These are phyloP conservation scores for Oidiodendron maius DNA, from an alignment of 495 filamentous ascomycete genomes.

Conservation along the genomic window DNA sequence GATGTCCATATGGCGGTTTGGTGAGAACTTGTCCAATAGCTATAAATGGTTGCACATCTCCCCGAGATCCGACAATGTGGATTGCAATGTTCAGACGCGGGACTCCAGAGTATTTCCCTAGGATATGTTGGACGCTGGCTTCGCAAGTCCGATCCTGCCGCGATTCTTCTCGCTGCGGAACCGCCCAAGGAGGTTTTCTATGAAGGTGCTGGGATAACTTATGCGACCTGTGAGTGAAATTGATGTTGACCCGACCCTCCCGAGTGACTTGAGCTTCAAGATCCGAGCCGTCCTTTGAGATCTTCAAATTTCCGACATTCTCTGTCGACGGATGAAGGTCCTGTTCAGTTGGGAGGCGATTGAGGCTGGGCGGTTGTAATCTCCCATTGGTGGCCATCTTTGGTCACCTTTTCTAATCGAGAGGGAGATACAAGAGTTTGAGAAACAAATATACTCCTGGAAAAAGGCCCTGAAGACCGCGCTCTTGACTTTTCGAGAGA, in stretches of 20 bases:
- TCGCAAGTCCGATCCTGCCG: constrained; percentile 11
- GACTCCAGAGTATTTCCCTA: constrained; percentile 10
- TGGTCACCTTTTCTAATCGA: too few species aligned
- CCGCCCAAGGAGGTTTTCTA: neutral
- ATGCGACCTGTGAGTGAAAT: constrained; percentile 3
- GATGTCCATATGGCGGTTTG: constrained; percentile 57
- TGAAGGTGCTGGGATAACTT: constrained; percentile 8
- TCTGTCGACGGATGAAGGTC: too few species aligned
- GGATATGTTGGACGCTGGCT: constrained; percentile 1
- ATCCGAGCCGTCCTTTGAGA: neutral
- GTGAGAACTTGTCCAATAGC: constrained; percentile 54
- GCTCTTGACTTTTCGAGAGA: too few species aligned
- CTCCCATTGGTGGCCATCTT: too few species aligned
- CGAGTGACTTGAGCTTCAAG: neutral
- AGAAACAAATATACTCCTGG: too few species aligned
- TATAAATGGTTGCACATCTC: constrained; percentile 73
- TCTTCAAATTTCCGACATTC: too few species aligned
- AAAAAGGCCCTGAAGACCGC: too few species aligned
- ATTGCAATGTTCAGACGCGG: constrained; percentile 66
- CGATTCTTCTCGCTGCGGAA: constrained; percentile 5
- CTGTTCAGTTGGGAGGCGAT: too few species aligned
- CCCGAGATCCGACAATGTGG: constrained; percentile 70
- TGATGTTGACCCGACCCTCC: constrained; percentile 12
- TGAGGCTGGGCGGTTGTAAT: too few species aligned
- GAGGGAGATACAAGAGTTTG: too few species aligned